Percentiles rank a stretch among this genome's conserved stretches.
Conservation (phyloP, 2,329 filamentous ascomycete species). For the Cladophialophora immunda region DNA sequence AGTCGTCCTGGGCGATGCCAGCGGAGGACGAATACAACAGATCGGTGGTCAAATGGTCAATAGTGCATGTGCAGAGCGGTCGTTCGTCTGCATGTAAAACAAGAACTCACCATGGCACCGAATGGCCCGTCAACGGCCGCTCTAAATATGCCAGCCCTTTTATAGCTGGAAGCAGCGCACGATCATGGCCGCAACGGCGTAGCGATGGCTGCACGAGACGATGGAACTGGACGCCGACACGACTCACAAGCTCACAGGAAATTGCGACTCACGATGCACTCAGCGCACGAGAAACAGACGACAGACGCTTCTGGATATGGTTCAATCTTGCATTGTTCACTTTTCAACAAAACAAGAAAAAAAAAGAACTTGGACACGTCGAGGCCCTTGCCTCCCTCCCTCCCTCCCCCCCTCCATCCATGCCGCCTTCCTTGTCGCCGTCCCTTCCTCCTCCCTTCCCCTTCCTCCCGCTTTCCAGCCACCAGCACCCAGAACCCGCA, state of each 20-base stretch:
- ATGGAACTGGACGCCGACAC: conserved; percentile 1
- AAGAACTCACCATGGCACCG: neutral
- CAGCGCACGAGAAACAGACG: neutral
- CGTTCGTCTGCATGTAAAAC: neutral
- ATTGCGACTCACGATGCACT: neutral
- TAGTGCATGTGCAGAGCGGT: neutral
- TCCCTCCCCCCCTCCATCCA: conserved; percentile 18
- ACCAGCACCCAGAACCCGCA: conserved; percentile 18
- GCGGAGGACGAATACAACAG: neutral
- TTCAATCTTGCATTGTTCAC: conserved; percentile 1
- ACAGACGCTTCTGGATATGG: neutral
- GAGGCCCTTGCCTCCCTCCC: conserved; percentile 11
- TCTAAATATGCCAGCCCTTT: neutral
- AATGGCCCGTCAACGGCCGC: neutral
- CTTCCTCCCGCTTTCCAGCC: conserved; percentile 18
- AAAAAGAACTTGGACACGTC: neutral
- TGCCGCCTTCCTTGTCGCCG: conserved; percentile 15
- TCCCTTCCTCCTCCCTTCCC: conserved; percentile 21
- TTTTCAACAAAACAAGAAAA: conserved; percentile 20
- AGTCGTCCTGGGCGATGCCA: neutral
- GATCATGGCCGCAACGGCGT: neutral
- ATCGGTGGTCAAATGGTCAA: neutral
- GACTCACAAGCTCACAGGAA: neutral
- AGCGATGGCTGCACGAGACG: neutral
- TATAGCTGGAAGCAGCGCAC: neutral